Evolutionary conservation across 495 filamentous ascomycete genomes (phyloP).

Genomic region (Penicillium nucicola): DNA sequence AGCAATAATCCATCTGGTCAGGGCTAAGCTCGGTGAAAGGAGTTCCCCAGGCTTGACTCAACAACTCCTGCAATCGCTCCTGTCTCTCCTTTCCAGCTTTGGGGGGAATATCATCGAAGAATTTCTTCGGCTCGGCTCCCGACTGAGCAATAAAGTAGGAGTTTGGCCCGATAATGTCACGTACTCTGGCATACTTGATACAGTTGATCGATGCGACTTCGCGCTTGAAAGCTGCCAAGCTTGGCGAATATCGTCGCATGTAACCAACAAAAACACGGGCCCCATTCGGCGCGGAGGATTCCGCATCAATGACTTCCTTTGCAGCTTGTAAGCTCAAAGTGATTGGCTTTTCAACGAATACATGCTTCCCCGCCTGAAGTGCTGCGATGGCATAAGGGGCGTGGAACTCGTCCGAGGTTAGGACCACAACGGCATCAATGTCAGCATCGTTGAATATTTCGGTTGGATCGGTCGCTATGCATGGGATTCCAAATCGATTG

Average conservation of each 20-base stretch:
- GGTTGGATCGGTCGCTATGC: conserved; percentile 19
- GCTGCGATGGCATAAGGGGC: conserved; percentile 29
- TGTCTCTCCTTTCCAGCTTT: conserved; percentile 19
- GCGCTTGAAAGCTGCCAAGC: conserved; percentile 36
- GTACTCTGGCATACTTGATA: conserved; percentile 43
- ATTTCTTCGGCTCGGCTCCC: conserved; percentile 37
- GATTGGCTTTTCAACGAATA: conserved; percentile 50
- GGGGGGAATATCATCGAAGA: conserved; percentile 19
- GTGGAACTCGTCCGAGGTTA: conserved; percentile 43
- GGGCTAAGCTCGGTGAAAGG: too few relatives aligned
- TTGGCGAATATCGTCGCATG: conserved; percentile 49
- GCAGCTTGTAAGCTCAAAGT: conserved; percentile 32
- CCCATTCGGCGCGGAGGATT: conserved; percentile 24
- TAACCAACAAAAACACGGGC: conserved; percentile 48
- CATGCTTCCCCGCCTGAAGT: conserved; percentile 38
- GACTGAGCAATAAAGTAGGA: conserved; percentile 43
- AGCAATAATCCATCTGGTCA: too few relatives aligned
- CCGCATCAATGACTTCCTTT: conserved; percentile 32
- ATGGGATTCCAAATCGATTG: conserved; percentile 19
- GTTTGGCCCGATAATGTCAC: conserved; percentile 50
- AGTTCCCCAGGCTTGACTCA: too few relatives aligned
- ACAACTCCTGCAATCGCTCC: conserved; percentile 15
- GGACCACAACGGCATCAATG: conserved; percentile 45
- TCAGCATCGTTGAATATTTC: conserved; percentile 27
- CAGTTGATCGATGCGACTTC: conserved; percentile 33